Base-by-base conservation (phyloP, 805 yeast species). In the Cyberlindnera samutprakarnensis region DNA sequence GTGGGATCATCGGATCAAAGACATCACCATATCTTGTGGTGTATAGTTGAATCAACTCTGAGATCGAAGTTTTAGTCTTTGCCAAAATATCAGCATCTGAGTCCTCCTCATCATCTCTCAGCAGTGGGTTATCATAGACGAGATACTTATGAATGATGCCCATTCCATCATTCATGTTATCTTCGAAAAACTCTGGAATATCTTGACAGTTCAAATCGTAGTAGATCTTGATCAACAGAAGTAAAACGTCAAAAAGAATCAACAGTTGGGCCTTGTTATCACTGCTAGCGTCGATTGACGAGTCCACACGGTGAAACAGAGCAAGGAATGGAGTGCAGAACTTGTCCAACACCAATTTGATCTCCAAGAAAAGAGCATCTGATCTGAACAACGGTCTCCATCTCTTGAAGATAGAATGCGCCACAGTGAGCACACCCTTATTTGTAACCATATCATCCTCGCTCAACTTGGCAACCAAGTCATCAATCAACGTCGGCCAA, bases 181-280 rank as follows among this genome's bases (percentile, higher is more conserved):
- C 97, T 60, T 94, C 99, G 54, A 92, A 92, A 53, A 90, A 92
- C 58, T 88, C 98, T 1, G 99, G 98, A 33, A 92, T 80, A 59
- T 92, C 99, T 61, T 94, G 98, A 59, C 96, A 90, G 56, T 92
- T 92, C 49, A 92, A 73, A 55, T 92, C 99, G 53, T 77, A 86
- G 58, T 84, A 94, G 23, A 94, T 73, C 53, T 92, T 90, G 22
- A 81, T 58, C 33, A 88, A 65, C 15, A 87, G 59, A 31, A 80
- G 61, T 44, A 88, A 57, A 35, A 81, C 83, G 20, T 82, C 90
- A 44, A 86, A 72, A 27, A 80, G 64, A 2, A 77, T 61, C 21
- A 51, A 53, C 37, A 87, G 62, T 17, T 66, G 61, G 0, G 72
- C 72, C 34, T 65, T 66, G 51, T 80, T 66, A 9, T 53, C 46